These are phyloP conservation scores for Naganishia kalamii DNA, from an alignment of 768 basidiomycete species.

Conservation along the genomic window DNA sequence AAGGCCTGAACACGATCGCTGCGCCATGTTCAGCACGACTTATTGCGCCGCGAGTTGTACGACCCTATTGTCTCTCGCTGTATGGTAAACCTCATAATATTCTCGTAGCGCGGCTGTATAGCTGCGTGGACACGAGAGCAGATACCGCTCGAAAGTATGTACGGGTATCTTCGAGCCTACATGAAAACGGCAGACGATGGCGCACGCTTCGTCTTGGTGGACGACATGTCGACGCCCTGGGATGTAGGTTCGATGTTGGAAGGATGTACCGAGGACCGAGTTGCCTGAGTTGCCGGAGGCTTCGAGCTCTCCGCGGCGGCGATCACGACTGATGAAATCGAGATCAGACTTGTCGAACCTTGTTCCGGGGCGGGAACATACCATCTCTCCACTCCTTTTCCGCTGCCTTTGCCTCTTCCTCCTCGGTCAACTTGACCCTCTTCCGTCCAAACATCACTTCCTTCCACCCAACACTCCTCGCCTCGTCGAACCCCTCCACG, in stretches of 20 bases:
- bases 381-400: constrained; percentile 30
- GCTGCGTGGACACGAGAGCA: no score
- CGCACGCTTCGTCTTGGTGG: neutral
- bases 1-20: neutral
- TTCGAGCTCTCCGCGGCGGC: neutral
- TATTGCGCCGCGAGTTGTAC: no score
- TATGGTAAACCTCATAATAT: no score
- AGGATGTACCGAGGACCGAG: neutral
- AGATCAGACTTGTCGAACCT: neutral
- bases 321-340: neutral
- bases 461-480: constrained; percentile 35
- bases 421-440: constrained; percentile 26
- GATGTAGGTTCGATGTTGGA: constrained; percentile 3
- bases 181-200: constrained; percentile 20
- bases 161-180: neutral
- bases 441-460: constrained; percentile 46
- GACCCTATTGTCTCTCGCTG: no score
- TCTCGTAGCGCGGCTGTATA: no score
- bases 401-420: constrained; percentile 25
- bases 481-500: constrained; percentile 23
- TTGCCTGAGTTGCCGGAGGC: neutral
- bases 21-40: no score
- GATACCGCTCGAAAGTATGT: no score
- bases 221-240: neutral
- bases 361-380: neutral